Base-by-base conservation (phyloP, 2,329 filamentous ascomycete species). In the Hypomyces perniciosus region DNA sequence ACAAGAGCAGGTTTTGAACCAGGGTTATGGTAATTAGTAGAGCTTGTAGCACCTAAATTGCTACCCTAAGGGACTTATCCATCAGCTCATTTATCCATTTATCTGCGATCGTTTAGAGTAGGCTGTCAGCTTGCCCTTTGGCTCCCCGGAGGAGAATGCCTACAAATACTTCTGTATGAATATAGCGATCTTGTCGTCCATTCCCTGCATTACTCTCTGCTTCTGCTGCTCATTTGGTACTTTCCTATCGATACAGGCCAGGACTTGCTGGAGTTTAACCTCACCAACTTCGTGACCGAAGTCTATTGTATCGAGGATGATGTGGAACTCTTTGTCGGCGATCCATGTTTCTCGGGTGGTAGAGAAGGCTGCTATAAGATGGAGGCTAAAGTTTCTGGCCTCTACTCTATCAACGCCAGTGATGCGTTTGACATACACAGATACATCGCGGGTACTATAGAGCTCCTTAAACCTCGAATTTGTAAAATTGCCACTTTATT, bases 221-320 rank as follows among this genome's bases (percentile, higher is more conserved):
- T 50, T 42, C 7, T 42, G 47, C 34, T 33, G 9, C 34, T 44
- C 47, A 20, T 34, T 39, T 13, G 33, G 12, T 1, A 20, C 27
- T 8, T n/a, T 2, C 8, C 45, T 35, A 33, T 31, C 6, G 12
- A 12, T 35, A 20, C 33, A 26, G 2, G 6, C 13, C 34, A 50
- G 30, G 3, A 12, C 4, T n/a, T 44, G 42, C 27, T 50, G 40
- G 6, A 50, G 41, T 13, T 50, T 40, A 10, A 50, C 34, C 20
- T 50, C 47, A 6, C 47, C 47, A 27, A 44, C 47, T 7, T 44
- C 4, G 34, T 50, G 41, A 5, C 47, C 47, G 38, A 50, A 50
- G 28, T 50, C 41, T 40, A 50, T 44, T 10, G 27, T 39, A 5
- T 50, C 47, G 7, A 44, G 41, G 8, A 39, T 34, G 38, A 44